Conservation (phyloP, 106 monocot species). For the Cymbidium sinense region DNA sequence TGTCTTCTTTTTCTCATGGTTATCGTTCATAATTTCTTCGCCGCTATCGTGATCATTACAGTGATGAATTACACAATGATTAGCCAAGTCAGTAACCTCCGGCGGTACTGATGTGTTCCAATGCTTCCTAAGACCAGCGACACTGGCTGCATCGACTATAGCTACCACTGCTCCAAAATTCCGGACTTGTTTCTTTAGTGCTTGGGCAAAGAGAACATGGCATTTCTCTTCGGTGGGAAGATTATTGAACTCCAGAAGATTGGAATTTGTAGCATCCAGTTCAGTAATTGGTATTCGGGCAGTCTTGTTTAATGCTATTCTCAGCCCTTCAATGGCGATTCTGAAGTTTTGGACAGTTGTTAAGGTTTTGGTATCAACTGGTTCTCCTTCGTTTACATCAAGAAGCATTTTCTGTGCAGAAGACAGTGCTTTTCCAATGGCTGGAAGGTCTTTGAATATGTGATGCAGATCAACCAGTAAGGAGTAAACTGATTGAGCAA, state of each 20-base stretch:
- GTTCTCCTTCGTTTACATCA: slow-evolving; percentile 28
- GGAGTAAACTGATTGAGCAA: slow-evolving; percentile 40
- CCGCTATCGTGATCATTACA: slow-evolving; percentile 13
- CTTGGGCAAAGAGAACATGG: slow-evolving; percentile 54
- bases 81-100: slow-evolving; percentile 39
- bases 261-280: slow-evolving; percentile 7
- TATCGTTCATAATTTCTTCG: slow-evolving; percentile 6
- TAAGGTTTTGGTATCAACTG: slow-evolving; percentile 27
- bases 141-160: slow-evolving; percentile 64
- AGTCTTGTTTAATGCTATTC: slow-evolving; percentile 57
- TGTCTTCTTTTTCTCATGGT: slow-evolving; percentile 27
- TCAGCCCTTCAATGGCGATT: slow-evolving; percentile 44
- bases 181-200: slow-evolving; percentile 45
- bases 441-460: slow-evolving; percentile 37
- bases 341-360: slow-evolving; percentile 47
- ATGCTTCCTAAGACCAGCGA: slow-evolving; percentile 65
- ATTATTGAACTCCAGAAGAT: slow-evolving; percentile 29
- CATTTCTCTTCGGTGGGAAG: slow-evolving; percentile 74
- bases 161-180: slow-evolving; percentile 76
- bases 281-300: slow-evolving; percentile 37
- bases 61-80: slow-evolving; percentile 21
- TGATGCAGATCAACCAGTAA: slow-evolving; percentile 33
- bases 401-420: slow-evolving; percentile 48
- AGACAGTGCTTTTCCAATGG: slow-evolving; percentile 28
- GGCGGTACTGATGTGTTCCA: slow-evolving; percentile 72